Evolutionary conservation across 768 basidiomycete genomes (phyloP).

Genomic region (Dentipellis sp.): DNA sequence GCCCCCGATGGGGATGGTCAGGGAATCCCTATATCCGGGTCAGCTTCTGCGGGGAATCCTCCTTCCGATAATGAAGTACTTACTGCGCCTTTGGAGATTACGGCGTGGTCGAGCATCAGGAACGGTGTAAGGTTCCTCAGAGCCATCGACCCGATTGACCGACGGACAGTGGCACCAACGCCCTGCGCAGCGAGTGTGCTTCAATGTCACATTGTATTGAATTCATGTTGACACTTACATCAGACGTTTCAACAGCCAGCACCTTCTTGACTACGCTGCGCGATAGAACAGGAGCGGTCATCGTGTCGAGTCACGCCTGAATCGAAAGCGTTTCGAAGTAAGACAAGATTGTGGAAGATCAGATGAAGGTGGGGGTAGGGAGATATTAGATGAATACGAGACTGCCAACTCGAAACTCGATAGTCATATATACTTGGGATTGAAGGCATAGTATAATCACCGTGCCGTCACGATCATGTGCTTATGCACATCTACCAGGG

Average conservation of each 20-base stretch:
- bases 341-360: too few species aligned
- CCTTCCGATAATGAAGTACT: slow-evolving; percentile 14
- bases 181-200: slow-evolving; percentile 35
- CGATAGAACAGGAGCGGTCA: slow-evolving; percentile 32
- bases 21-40: slow-evolving; percentile 57
- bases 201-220: too few species aligned
- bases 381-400: too few species aligned
- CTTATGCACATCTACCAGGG: too few species aligned
- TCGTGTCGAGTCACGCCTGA: slow-evolving; percentile 14
- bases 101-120: slow-evolving; percentile 83
- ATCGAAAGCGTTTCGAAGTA: too few species aligned
- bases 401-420: too few species aligned
- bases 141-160: slow-evolving; percentile 71
- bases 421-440: too few species aligned
- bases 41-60: background rate
- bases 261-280: slow-evolving; percentile 72
- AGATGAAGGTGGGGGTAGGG: too few species aligned
- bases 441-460: too few species aligned
- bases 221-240: slow-evolving; percentile 29
- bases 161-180: slow-evolving; percentile 71
- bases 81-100: slow-evolving; percentile 60
- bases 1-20: slow-evolving; percentile 90
- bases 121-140: slow-evolving; percentile 85
- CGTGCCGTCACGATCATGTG: too few species aligned
- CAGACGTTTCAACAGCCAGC: slow-evolving; percentile 63